Base-by-base conservation (phyloP, 768 basidiomycete species). In the Arthromyces matolae region DNA sequence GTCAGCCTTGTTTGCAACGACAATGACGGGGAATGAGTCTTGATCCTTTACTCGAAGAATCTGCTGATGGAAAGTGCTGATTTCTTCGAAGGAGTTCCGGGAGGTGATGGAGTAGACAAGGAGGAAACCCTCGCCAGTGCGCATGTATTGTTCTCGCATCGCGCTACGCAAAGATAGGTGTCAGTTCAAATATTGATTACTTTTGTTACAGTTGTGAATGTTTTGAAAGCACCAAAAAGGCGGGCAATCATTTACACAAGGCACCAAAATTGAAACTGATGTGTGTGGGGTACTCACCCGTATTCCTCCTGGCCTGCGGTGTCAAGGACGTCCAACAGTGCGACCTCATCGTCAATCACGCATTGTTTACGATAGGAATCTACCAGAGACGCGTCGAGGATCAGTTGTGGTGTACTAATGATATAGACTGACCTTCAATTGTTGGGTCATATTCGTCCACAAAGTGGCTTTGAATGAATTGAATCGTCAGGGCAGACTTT, bases 121-220 rank as follows among this genome's bases (percentile, higher is more conserved):
- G 34, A 98, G 80, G 77, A 98, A 98, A 9, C 94, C 95, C 68
- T 98, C 94, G 51, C 95, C 95, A 22, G 93, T 93, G 43, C 93
- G 84, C 93, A 97, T 98, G 73, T 98, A 98, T 62, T 97, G 95
- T 63, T 98, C 95, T 38, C 95, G 86, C 95, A 98, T 97, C 19
- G 95, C 95, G 49, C 92, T 94, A 63, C 42, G 50, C 16, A 53
- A 31, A 13, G 27, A 46, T 29, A 5, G 29, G 12, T 23, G 41
- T 50, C 32, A 56, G 51, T 45, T 31, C 45, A 5, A 36, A 14
- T 23, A 39, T 50, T 31, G 55, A 50, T 45, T 31, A 47, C 23
- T 5, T 34, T 31, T 43, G n/a, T 33, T 7, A n/a, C n/a, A n/a
- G n/a, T n/a, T n/a, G n/a, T n/a, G n/a, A n/a, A n/a, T n/a, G n/a